phyloP scores from a whole-genome alignment of 1,284 basidiomycete genomes.

The Xerocomus amazonicus region DNA sequence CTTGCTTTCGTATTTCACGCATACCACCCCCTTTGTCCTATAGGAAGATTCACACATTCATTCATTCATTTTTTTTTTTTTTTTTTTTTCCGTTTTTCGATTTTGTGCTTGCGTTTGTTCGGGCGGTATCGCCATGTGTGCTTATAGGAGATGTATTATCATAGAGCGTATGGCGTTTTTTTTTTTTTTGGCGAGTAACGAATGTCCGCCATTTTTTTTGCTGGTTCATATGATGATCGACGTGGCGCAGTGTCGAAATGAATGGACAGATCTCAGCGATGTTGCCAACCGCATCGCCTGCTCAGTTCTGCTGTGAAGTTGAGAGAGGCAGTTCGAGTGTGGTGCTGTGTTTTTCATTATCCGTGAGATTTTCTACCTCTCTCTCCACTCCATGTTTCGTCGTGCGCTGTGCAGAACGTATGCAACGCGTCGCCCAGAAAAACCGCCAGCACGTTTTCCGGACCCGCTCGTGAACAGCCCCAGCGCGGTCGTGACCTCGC shows the following conservation, averaged over 20 bases:
- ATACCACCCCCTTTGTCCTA: neutral
- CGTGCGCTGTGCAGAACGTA: slow-evolving; percentile 28
- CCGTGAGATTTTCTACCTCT: neutral
- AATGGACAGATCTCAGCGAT: neutral
- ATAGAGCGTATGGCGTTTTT: neutral
- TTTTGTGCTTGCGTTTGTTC: too few species aligned
- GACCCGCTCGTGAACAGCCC: slow-evolving; percentile 64
- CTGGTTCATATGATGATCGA: neutral
- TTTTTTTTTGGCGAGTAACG: neutral
- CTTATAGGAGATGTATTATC: slow-evolving; percentile 26
- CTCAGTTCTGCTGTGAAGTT: too few species aligned
- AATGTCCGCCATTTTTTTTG: neutral
- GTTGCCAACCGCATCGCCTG: neutral
- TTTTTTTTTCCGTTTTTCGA: too few species aligned
- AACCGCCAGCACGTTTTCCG: slow-evolving; percentile 57
- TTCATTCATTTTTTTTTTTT: neutral
- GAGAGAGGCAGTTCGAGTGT: neutral
- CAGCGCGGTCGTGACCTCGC: slow-evolving; percentile 50
- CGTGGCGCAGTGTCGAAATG: neutral
- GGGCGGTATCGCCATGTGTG: neutral
- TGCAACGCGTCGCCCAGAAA: slow-evolving; percentile 45
- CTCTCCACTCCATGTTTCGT: slow-evolving; percentile 17
- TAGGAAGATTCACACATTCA: neutral
- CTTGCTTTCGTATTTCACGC: slow-evolving; percentile 18
- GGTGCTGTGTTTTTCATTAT: slow-evolving; percentile 1